Evolutionary conservation across 805 yeast species (phyloP).

Genomic region (Alloascoidea hylecoeti): DNA sequence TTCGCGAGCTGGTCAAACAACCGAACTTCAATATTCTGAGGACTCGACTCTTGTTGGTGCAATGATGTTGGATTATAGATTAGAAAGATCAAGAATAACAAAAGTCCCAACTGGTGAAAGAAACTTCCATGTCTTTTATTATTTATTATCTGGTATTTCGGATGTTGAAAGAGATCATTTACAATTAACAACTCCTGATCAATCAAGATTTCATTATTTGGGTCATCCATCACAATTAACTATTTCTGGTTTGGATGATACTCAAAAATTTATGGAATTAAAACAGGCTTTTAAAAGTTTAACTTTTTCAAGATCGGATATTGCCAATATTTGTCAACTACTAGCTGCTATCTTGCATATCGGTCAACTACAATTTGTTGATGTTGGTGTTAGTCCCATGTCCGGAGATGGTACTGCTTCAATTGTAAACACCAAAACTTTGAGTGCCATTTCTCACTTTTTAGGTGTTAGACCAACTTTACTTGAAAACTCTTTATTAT

Average conservation of each 20-base stretch:
- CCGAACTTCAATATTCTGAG: conserved; percentile 34
- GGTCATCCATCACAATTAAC: conserved; percentile 25
- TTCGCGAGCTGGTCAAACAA: conserved; percentile 40
- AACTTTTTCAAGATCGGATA: conserved; percentile 31
- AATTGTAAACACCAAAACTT: conserved; percentile 15
- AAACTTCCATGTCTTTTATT: conserved; percentile 46
- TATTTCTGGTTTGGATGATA: conserved; percentile 30
- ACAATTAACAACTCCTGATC: conserved; percentile 19
- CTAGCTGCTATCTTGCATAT: conserved; percentile 26
- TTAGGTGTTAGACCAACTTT: conserved; percentile 23
- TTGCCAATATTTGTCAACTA: conserved; percentile 32
- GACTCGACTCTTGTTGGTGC: conserved; percentile 36
- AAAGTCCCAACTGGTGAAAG: conserved; percentile 35
- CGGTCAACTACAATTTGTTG: conserved; percentile 23
- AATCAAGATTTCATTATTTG: conserved; percentile 26
- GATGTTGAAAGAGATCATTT: conserved; percentile 23
- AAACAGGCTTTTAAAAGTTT: conserved; percentile 32
- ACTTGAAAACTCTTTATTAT: conserved; percentile 19
- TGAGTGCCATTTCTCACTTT: conserved; percentile 20
- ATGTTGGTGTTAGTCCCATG: conserved; percentile 17
- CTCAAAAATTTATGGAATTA: conserved; percentile 28
- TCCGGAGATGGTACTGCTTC: conserved; percentile 18
- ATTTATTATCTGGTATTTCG: conserved; percentile 35
- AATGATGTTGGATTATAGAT: conserved; percentile 36
- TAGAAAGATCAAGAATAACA: conserved; percentile 40